A percentile compares a stretch with the other conserved stretches of the same genome.
These are phyloP conservation scores for Cyanodermella asteris DNA, from an alignment of 2,329 filamentous ascomycete species.

Conservation along the genomic window DNA sequence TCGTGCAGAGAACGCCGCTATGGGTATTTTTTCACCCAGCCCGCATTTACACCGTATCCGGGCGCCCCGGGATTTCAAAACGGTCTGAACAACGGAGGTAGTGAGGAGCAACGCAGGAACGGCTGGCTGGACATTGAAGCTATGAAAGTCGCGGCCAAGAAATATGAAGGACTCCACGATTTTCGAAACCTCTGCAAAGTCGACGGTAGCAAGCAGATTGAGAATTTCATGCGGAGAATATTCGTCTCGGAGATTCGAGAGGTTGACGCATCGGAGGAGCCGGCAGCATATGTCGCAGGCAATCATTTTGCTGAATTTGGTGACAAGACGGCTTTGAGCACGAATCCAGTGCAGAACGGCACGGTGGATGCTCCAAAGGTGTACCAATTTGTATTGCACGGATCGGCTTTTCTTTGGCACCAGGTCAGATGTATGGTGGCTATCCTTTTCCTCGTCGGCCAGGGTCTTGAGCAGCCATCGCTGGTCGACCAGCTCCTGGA, in stretches of 20 bases:
- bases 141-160: slow-evolving; percentile 63
- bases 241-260: slow-evolving; percentile 61
- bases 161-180: slow-evolving; percentile 68
- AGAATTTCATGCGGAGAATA: slow-evolving; percentile 59
- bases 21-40: slow-evolving; percentile 94
- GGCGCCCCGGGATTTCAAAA: slow-evolving; percentile 21
- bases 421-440: slow-evolving; percentile 91
- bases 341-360: slow-evolving; percentile 12
- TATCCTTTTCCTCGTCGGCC: slow-evolving; percentile 77
- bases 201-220: slow-evolving; percentile 72
- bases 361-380: slow-evolving; percentile 31
- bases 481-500: slow-evolving; percentile 59
- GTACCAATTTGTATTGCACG: slow-evolving; percentile 73
- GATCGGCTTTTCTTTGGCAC: slow-evolving; percentile 91
- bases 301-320: slow-evolving; percentile 22
- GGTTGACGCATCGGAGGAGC: slow-evolving; percentile 31
- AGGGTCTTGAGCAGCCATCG: slow-evolving; percentile 57
- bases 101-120: slow-evolving; percentile 23
- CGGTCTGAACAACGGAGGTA: slow-evolving; percentile 8
- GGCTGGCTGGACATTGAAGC: slow-evolving; percentile 74
- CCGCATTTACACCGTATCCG: slow-evolving; percentile 53
- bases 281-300: slow-evolving; percentile 32
- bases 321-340: slow-evolving; percentile 4
- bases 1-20: slow-evolving; percentile 81
- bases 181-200: slow-evolving; percentile 96